phyloP scores from a whole-genome alignment of 1,139 yeast species.

The Zhuliangozyma blackwelliae region DNA sequence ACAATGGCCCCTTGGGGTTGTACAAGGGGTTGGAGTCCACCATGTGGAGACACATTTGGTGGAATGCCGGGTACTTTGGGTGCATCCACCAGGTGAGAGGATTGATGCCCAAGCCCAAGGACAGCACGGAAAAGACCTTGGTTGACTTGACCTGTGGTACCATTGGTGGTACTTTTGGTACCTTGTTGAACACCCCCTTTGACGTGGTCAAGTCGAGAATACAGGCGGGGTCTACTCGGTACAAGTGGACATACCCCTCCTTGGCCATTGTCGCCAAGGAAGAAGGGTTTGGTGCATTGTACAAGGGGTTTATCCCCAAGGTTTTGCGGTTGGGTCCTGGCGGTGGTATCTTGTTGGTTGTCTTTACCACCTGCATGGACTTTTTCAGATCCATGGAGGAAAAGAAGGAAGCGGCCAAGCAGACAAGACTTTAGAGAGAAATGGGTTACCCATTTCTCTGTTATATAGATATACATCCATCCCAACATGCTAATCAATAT shows the following conservation, averaged over 20 bases:
- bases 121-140: constrained; percentile 64
- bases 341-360: constrained; percentile 96
- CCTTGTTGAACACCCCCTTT: constrained; percentile 89
- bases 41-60: constrained; percentile 90
- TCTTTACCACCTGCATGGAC: constrained; percentile 91
- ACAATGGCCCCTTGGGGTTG: constrained; percentile 77
- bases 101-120: constrained; percentile 73
- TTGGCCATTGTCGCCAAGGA: constrained; percentile 73
- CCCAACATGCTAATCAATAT: too few species aligned
- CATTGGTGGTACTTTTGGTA: constrained; percentile 96
- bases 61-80: constrained; percentile 99
- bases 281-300: constrained; percentile 84
- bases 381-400: constrained; percentile 71
- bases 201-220: constrained; percentile 97
- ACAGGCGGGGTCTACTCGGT: constrained; percentile 83
- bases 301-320: constrained; percentile 95
- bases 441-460: too few species aligned
- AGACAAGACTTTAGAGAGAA: too few species aligned
- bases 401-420: constrained; percentile 7
- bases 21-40: constrained; percentile 97
- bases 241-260: constrained; percentile 90
- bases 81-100: constrained; percentile 82
- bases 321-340: constrained; percentile 98
- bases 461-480: too few species aligned
- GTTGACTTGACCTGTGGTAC: constrained; percentile 91